phyloP scores from a whole-genome alignment of 2,329 filamentous ascomycete genomes.

The Talaromyces sp. region DNA sequence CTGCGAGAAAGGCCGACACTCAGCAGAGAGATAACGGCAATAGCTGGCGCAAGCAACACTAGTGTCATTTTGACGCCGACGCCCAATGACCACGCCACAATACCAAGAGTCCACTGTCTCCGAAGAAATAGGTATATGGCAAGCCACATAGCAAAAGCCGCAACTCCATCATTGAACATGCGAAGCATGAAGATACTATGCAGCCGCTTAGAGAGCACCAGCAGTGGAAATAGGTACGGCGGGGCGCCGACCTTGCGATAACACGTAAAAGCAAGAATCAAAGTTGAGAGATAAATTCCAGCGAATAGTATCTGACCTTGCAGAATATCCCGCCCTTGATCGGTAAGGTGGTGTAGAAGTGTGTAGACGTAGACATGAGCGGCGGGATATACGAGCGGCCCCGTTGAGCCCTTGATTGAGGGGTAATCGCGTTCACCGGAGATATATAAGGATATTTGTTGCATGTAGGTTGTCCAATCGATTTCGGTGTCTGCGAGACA shows the following conservation, averaged over 20 bases:
- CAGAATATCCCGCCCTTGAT: conserved; percentile 73
- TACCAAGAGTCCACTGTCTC: conserved; percentile 72
- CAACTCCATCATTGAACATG: conserved; percentile 95
- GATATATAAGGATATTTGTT: conserved; percentile 79
- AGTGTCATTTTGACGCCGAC: conserved; percentile 96
- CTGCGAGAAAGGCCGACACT: conserved; percentile 68
- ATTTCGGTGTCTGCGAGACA: conserved; percentile 81
- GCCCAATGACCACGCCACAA: conserved; percentile 73
- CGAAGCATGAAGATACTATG: conserved; percentile 92
- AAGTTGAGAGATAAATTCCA: conserved; percentile 72
- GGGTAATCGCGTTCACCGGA: conserved; percentile 87
- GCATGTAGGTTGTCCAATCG: conserved; percentile 96
- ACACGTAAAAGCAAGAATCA: conserved; percentile 78
- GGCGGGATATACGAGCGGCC: conserved; percentile 92
- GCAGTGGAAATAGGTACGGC: conserved; percentile 81
- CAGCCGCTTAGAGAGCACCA: conserved; percentile 86
- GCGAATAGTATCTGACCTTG: conserved; percentile 85
- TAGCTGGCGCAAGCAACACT: conserved; percentile 77
- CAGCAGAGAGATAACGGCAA: conserved; percentile 75
- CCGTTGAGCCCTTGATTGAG: conserved; percentile 82
- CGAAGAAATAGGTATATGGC: conserved; percentile 79
- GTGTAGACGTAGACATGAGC: conserved; percentile 92
- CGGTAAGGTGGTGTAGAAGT: conserved; percentile 74
- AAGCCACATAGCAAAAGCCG: conserved; percentile 78
- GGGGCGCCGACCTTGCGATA: conserved; percentile 64